Evolutionary conservation across 108 stramenopile species (phyloP).

Genomic region (Skeletonema costatum): DNA sequence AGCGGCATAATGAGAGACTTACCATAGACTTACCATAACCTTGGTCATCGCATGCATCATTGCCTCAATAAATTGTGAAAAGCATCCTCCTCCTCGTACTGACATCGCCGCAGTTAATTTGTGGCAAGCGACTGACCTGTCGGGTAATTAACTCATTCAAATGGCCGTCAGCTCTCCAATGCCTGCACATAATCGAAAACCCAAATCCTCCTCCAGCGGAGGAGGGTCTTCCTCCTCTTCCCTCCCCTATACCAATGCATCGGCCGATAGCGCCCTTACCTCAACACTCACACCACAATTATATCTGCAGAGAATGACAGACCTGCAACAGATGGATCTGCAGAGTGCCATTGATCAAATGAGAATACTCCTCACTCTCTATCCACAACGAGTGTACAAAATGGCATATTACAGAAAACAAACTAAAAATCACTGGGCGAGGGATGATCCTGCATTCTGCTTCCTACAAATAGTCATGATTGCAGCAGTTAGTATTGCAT

Average conservation of each 20-base stretch:
- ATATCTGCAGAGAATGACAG: constrained; percentile 66
- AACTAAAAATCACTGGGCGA: constrained; percentile 98
- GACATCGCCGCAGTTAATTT: neutral
- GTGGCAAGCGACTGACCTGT: neutral
- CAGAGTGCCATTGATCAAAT: constrained; percentile 90
- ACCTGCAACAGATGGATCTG: constrained; percentile 87
- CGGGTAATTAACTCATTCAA: neutral
- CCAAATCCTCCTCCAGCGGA: constrained; percentile 24
- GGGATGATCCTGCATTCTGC: constrained; percentile 98
- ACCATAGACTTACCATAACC: too few species aligned
- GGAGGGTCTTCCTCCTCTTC: constrained; percentile 27
- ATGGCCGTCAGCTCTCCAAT: constrained; percentile 26
- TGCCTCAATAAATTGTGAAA: neutral
- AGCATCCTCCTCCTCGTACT: neutral
- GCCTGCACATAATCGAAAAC: constrained; percentile 34
- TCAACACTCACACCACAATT: constrained; percentile 51
- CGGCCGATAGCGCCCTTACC: neutral
- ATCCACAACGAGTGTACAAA: constrained; percentile 86
- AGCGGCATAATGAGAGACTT: too few species aligned
- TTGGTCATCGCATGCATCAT: too few species aligned
- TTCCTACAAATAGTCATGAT: constrained; percentile 87
- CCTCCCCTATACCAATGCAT: constrained; percentile 4
- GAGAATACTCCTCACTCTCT: constrained; percentile 68
- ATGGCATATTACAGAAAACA: constrained; percentile 90
- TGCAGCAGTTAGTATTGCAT: constrained; percentile 76